Evolutionary conservation across 2,329 filamentous ascomycete genomes (phyloP).

Genomic region (Xenoacremonium recifei): DNA sequence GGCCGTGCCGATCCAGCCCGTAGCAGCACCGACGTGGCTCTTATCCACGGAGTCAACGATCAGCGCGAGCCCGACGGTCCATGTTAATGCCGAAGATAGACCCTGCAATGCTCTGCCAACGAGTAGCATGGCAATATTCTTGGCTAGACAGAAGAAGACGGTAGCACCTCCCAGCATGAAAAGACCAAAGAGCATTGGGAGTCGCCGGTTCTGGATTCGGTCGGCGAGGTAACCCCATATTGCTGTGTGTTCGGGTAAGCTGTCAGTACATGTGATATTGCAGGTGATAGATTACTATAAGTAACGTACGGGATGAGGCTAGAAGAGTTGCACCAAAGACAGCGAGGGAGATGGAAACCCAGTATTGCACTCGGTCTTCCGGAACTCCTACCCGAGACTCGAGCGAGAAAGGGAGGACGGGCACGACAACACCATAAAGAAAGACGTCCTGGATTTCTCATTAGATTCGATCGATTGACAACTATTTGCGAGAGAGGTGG

Average conservation of each 20-base stretch:
- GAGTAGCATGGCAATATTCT: conserved; percentile 30
- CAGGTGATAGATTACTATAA: conserved; percentile 1
- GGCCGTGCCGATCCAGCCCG: conserved; percentile 33
- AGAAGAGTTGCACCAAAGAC: conserved; percentile 32
- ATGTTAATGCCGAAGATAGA: conserved; percentile 32
- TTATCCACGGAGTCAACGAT: conserved; percentile 33
- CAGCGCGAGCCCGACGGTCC: conserved; percentile 36
- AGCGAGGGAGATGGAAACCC: conserved; percentile 35
- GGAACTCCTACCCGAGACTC: conserved; percentile 23
- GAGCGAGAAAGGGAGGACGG: conserved; percentile 32
- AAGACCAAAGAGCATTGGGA: conserved; percentile 34
- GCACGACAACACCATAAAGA: conserved; percentile 33
- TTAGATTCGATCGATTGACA: neutral
- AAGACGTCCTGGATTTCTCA: conserved; percentile 30
- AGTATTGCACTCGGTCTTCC: conserved; percentile 30
- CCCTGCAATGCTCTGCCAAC: conserved; percentile 33
- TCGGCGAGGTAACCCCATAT: conserved; percentile 36
- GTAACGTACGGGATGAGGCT: conserved; percentile 28
- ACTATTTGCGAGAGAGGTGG: neutral
- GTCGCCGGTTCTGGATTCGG: conserved; percentile 29
- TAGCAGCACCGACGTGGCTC: conserved; percentile 30
- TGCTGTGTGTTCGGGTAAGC: conserved; percentile 18
- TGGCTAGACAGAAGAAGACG: conserved; percentile 30
- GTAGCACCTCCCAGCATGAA: conserved; percentile 29
- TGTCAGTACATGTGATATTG: neutral